Evolutionary conservation across 2,329 filamentous ascomycete species (phyloP).

Genomic region (Penicillium sp.): DNA sequence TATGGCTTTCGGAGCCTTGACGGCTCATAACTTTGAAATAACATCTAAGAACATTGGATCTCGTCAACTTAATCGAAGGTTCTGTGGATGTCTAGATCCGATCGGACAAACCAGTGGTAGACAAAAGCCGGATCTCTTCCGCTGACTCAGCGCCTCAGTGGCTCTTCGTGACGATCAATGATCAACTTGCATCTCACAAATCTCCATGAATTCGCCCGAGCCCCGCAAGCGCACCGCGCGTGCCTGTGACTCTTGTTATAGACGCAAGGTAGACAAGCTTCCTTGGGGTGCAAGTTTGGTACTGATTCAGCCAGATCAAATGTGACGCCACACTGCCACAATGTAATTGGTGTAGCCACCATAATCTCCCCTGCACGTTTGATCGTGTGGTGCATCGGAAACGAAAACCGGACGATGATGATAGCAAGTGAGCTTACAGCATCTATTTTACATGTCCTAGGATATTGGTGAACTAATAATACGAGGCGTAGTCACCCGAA

Average conservation of each 20-base stretch:
- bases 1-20: too few relatives aligned
- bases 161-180: neutral
- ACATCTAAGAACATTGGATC: too few relatives aligned
- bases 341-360: constrained; percentile 55
- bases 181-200: neutral
- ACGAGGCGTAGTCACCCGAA: constrained; percentile 19
- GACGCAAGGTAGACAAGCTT: constrained; percentile 44
- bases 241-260: constrained; percentile 54
- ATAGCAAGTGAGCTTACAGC: neutral
- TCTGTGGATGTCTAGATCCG: too few relatives aligned
- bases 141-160: constrained; percentile 16
- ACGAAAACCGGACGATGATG: constrained; percentile 27
- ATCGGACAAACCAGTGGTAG: too few relatives aligned
- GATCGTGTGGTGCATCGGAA: constrained; percentile 30
- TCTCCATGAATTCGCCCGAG: constrained; percentile 22
- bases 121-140: neutral
- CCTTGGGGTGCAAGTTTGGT: neutral
- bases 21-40: too few relatives aligned
- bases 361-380: constrained; percentile 51
- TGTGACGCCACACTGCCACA: constrained; percentile 47
- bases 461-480: neutral
- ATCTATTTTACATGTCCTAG: neutral
- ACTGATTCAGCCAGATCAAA: constrained; percentile 45
- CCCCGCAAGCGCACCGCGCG: constrained; percentile 30
- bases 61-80: too few relatives aligned